Evolutionary conservation across 2,329 filamentous ascomycete genomes (phyloP), one percentile per base, ranked within the genome.

Genomic region (Aschersonia sp.): DNA sequence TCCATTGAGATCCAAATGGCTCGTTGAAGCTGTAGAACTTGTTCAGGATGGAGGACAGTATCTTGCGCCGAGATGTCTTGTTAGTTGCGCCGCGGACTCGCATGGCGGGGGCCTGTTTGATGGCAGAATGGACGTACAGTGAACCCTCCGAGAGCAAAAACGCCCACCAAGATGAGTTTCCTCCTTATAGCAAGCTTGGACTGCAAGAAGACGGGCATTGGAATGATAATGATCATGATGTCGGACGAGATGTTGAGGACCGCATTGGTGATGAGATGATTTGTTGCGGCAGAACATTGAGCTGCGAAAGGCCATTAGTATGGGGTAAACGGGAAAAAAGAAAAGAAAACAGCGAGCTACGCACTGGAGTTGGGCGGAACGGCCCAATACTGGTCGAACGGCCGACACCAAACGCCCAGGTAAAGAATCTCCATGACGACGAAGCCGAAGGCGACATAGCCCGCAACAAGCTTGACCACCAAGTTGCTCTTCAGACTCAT

Each of bases 191-290:
- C 62, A 2, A 81, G 63, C 44, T 70, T 67, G 1, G 77, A 68
- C 30, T 67, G 67, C 9, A 73, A 53, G 30, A 81, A 65, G 30
- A 73, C 53, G 2, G 77, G 76, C 52, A 81, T 66, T 1, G 77
- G 75, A 28, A 82, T 71, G 3, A 68, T 56, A 31, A 82, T 71
- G 56, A 82, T 80, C 62, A 76, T 68, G 2, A 79, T 40, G 52
- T 82, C 78, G 30, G 75, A 78, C 2, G 73, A 71, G 45, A 81
- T 72, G 53, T 82, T 82, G 56, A 82, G 71, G 4, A 70, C 65
- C 1, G 74, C 71, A 50, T 80, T 77, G 12, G 74, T 72, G 46
- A 79, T 78, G 9, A 78, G 67, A 54, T 79, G 79, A 55, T 77
- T 65, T 12, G 71, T 65, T 2, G 74, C 69, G 0, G 76, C 72